phyloP scores from a whole-genome alignment of 495 filamentous ascomycete species.

The Cenococcum geophilum region DNA sequence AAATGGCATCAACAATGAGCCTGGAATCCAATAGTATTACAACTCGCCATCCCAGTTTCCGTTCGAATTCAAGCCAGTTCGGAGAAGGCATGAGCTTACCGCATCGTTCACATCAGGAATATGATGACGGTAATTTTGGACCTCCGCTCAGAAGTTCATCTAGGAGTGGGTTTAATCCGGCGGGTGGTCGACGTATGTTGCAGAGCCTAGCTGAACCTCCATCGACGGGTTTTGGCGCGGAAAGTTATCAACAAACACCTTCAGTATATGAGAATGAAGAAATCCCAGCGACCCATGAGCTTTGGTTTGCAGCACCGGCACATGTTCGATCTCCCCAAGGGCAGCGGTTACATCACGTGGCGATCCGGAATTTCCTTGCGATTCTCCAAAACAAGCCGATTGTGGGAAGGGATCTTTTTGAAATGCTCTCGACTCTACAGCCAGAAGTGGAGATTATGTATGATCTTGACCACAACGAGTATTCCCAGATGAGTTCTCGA shows the following conservation, averaged over 20 bases:
- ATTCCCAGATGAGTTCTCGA: conserved; percentile 13
- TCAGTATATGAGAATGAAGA: conserved; percentile 2
- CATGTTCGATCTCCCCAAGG: conserved; percentile 18
- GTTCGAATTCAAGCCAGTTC: background rate
- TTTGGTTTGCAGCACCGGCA: conserved; percentile 33
- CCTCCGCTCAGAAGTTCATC: background rate
- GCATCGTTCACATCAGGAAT: background rate
- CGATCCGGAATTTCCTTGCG: conserved; percentile 34
- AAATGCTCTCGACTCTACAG: conserved; percentile 32
- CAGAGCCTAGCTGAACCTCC: background rate
- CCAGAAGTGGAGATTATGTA: conserved; percentile 32
- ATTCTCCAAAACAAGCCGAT: conserved; percentile 33
- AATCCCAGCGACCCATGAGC: conserved; percentile 25
- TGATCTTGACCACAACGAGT: conserved; percentile 28
- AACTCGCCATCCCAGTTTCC: background rate
- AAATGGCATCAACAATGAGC: conserved; percentile 23
- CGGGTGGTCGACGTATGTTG: background rate
- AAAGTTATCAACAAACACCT: conserved; percentile 7
- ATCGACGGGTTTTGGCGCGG: background rate
- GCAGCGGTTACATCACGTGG: conserved; percentile 30
- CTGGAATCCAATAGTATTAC: conserved; percentile 9
- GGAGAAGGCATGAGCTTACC: background rate
- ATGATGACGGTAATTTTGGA: background rate
- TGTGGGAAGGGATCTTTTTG: conserved; percentile 30
- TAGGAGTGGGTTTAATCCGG: background rate